These are phyloP conservation scores for Trichosporon sp. DNA, from an alignment of 1,284 basidiomycete genomes.

Conservation along the genomic window DNA sequence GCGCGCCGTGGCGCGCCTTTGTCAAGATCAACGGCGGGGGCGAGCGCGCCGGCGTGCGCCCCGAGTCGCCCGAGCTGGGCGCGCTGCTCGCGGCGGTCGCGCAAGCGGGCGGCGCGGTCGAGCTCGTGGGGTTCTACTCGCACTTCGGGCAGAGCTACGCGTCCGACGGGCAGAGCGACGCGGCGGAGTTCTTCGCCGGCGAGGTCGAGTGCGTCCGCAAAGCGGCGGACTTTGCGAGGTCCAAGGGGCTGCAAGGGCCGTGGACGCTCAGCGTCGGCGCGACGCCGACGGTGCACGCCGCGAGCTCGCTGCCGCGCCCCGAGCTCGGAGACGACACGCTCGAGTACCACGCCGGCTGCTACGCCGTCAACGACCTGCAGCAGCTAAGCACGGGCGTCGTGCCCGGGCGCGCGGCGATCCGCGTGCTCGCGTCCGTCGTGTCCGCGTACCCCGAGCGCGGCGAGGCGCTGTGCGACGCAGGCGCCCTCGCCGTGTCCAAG, in stretches of 20 bases:
- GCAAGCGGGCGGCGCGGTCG: slow-evolving; percentile 45
- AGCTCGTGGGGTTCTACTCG: slow-evolving; percentile 75
- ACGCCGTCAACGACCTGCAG: slow-evolving; percentile 77
- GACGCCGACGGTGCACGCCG: slow-evolving; percentile 76
- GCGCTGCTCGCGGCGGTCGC: slow-evolving; percentile 57
- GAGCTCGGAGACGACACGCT: slow-evolving; percentile 51
- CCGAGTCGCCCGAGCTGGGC: slow-evolving; percentile 53
- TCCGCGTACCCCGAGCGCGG: slow-evolving; percentile 66
- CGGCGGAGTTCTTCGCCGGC: slow-evolving; percentile 61
- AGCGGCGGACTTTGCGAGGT: slow-evolving; percentile 60
- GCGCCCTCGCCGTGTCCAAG: slow-evolving; percentile 77
- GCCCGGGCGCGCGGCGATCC: slow-evolving; percentile 52
- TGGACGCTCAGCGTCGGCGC: slow-evolving; percentile 73
- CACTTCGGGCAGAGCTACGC: slow-evolving; percentile 63
- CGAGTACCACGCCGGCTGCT: slow-evolving; percentile 72
- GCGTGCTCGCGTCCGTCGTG: slow-evolving; percentile 66
- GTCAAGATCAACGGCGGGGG: slow-evolving; percentile 75
- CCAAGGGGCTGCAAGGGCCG: slow-evolving; percentile 41
- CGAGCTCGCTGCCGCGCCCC: slow-evolving; percentile 25
- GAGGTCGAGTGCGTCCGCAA: slow-evolving; percentile 68
- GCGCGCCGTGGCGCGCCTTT: slow-evolving; percentile 64
- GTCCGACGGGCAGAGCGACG: slow-evolving; percentile 62
- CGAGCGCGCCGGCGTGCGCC: slow-evolving; percentile 74
- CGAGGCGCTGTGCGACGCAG: slow-evolving; percentile 65
- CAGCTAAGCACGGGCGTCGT: slow-evolving; percentile 71